These are phyloP conservation scores for Aspergillus japonicus DNA, from an alignment of 2,329 filamentous ascomycete genomes.

Conservation along the genomic window DNA sequence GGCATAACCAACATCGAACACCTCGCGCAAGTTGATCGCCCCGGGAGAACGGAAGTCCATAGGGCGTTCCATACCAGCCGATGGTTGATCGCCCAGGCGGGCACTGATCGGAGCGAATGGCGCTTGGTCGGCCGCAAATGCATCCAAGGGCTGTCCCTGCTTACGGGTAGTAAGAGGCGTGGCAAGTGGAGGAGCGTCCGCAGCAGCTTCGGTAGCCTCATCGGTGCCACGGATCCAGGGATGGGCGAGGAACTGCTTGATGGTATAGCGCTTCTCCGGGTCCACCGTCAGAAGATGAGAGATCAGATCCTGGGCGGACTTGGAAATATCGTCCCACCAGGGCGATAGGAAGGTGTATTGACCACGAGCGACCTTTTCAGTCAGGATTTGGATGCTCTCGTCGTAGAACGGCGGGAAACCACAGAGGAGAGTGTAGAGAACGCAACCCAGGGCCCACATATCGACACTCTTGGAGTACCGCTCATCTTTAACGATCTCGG, in stretches of 20 bases:
- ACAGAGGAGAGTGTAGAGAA: slow-evolving; percentile 93
- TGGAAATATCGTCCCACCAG: slow-evolving; percentile 99
- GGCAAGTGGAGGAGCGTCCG: slow-evolving; percentile 69
- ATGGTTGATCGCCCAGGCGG: slow-evolving; percentile 58
- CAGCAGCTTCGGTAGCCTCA: slow-evolving; percentile 65
- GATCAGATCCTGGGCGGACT: slow-evolving; percentile 89
- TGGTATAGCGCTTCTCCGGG: slow-evolving; percentile 90
- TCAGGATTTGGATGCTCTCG: slow-evolving; percentile 93
- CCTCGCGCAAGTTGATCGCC: slow-evolving; percentile 90
- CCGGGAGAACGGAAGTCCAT: slow-evolving; percentile 95
- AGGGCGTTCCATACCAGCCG: slow-evolving; percentile 59
- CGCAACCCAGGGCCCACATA: slow-evolving; percentile 98
- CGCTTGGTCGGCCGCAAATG: slow-evolving; percentile 40
- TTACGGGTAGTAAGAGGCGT: slow-evolving; percentile 62
- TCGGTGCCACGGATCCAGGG: slow-evolving; percentile 81
- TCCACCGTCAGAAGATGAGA: slow-evolving; percentile 92
- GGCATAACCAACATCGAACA: slow-evolving; percentile 97
- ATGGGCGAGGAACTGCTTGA: slow-evolving; percentile 87
- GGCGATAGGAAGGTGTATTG: slow-evolving; percentile 97
- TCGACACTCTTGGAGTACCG: slow-evolving; percentile 98
- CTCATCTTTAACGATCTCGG: slow-evolving; percentile 98
- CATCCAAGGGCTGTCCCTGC: slow-evolving; percentile 52
- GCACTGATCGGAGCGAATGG: slow-evolving; percentile 49
- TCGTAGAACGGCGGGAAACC: slow-evolving; percentile 99
- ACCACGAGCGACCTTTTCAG: slow-evolving; percentile 93